phyloP scores from a whole-genome alignment of 2,329 filamentous ascomycete species.

The Colletotrichum sp. region DNA sequence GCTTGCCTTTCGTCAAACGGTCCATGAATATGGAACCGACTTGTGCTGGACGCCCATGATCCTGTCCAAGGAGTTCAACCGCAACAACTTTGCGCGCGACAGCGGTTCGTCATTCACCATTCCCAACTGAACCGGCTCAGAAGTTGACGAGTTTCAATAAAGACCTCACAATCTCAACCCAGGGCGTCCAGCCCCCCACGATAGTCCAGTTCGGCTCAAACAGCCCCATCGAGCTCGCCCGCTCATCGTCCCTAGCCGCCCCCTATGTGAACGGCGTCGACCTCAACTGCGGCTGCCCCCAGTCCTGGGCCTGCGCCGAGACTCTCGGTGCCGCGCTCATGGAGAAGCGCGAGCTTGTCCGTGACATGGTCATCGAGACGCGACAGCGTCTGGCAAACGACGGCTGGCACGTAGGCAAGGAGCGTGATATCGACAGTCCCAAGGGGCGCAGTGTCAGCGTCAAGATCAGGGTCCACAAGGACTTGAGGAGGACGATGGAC shows the following conservation, averaged over 20 bases:
- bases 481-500: slow-evolving; percentile 64
- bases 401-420: slow-evolving; percentile 56
- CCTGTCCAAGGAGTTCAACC: slow-evolving; percentile 72
- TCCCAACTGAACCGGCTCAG: neutral
- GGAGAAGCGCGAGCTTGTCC: slow-evolving; percentile 68
- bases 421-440: slow-evolving; percentile 46
- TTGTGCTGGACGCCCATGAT: slow-evolving; percentile 77
- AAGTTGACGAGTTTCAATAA: neutral
- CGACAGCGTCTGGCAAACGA: slow-evolving; percentile 54
- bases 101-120: slow-evolving; percentile 48
- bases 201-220: slow-evolving; percentile 73
- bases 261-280: slow-evolving; percentile 70
- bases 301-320: slow-evolving; percentile 74
- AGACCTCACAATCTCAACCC: slow-evolving; percentile 68
- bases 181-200: slow-evolving; percentile 58
- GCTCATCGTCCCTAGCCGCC: slow-evolving; percentile 65
- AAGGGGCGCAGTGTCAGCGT: slow-evolving; percentile 67
- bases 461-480: slow-evolving; percentile 72
- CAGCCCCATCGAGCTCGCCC: slow-evolving; percentile 63
- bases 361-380: slow-evolving; percentile 66
- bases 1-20: slow-evolving; percentile 73
- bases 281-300: slow-evolving; percentile 76
- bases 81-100: slow-evolving; percentile 62
- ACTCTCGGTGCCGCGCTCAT: slow-evolving; percentile 73
- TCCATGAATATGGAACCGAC: slow-evolving; percentile 68